These are phyloP conservation scores for Syzygium malaccense DNA, from an alignment of 441 rosid genomes.

Conservation along the genomic window DNA sequence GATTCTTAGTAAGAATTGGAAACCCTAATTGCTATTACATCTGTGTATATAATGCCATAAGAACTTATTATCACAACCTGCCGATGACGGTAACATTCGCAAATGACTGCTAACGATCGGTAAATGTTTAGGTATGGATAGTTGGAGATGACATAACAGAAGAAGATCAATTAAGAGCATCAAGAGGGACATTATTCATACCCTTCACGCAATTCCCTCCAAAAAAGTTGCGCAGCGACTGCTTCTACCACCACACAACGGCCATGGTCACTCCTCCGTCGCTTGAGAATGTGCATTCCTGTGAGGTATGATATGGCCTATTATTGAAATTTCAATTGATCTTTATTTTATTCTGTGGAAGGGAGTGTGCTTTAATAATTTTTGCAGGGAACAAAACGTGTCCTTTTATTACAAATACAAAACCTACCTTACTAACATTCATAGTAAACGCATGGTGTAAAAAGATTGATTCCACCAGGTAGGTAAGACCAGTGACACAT, in stretches of 20 bases:
- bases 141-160: slow-evolving; percentile 40
- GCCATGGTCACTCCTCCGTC: slow-evolving; percentile 42
- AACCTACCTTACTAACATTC: neutral
- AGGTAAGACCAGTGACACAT: neutral
- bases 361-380: neutral
- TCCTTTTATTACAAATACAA: neutral
- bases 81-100: neutral
- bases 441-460: neutral
- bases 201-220: slow-evolving; percentile 56
- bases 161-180: slow-evolving; percentile 53
- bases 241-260: slow-evolving; percentile 49
- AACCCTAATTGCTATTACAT: neutral
- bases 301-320: slow-evolving; percentile 38
- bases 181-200: slow-evolving; percentile 47
- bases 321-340: neutral
- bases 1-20: neutral
- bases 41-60: neutral
- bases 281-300: slow-evolving; percentile 56
- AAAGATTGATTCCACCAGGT: slow-evolving; percentile 36
- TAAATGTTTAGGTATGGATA: slow-evolving; percentile 33
- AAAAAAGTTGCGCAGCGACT: slow-evolving; percentile 36
- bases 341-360: neutral
- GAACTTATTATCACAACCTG: neutral
- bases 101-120: neutral
- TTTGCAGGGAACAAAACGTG: neutral